Base-by-base conservation (phyloP, 805 yeast genomes). In the Nakazawaea ambrosiae region DNA sequence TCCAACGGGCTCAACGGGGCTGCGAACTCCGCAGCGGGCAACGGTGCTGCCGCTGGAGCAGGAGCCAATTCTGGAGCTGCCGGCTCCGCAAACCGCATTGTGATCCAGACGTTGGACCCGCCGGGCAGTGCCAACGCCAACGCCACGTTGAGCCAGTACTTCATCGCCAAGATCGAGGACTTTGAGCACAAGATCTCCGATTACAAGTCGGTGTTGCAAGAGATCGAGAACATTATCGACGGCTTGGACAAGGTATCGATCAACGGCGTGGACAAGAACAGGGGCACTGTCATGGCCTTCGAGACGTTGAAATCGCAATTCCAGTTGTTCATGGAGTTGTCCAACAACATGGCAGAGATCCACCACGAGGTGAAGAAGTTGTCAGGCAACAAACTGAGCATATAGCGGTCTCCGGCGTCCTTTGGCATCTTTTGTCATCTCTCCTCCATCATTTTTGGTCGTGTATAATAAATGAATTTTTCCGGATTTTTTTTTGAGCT, bases 261-360 rank as follows among this genome's bases (percentile, higher is more conserved):
- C 14, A 70, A 73, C 30, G 60, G 56, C 33, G 20, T 26, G 11
- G 29, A 34, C 19, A 36, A 24, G 27, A 27, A 31, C 22, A 19
- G 35, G 20, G 70, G 70, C 0, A 48, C 71, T 57, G 78, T 51
- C 41, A 65, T 70, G 45, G 68, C 81, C 20, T 73, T 80, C 12
- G 68, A 70, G 34, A 78, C 85, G 0, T 68, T 83, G 19, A 73
- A 74, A 39, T 78, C 76, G 47, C 90, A 82, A 55, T 82, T 79
- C 52, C 65, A 65, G 31, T 60, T 82, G 37, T 83, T 81, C 56
- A 78, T 81, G 77, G 89, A 81, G 54, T 65, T 80, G 31, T 81
- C 89, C 34, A 84, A 81, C 53, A 70, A 75, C 28, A 69, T 81
- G 52, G 89, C 90, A 2, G 84, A 78, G 46, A 55, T 81, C 28